Base-by-base conservation (phyloP, 805 yeast genomes). In the Kuraishia piskuri region DNA sequence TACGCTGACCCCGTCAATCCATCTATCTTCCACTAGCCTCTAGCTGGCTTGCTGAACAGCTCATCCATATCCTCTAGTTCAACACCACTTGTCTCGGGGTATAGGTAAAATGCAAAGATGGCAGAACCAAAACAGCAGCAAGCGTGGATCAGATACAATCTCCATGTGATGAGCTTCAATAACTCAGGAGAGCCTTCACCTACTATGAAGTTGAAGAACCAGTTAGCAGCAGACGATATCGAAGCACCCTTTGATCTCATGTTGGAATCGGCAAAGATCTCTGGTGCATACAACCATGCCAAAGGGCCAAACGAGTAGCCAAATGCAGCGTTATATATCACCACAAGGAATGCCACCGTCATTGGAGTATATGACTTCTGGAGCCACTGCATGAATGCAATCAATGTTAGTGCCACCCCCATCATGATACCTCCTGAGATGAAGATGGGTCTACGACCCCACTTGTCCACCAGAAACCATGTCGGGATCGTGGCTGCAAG, bases 241-340 rank as follows among this genome's bases (percentile, higher is more conserved):
- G 94, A 86, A 0, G 96, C 95, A 56, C 96, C 96, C 63, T 88
- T 86, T 2, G 95, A 88, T 53, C 96, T 78, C 19, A 89, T 86
- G 37, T 55, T 54, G 1, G 86, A 73, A 58, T 87, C 78, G 0
- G 96, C 94, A 53, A 89, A 79, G 51, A 90, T 86, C 68, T 88
- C 96, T 56, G 88, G 85, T 59, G 90, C 88, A 64, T 84, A 82
- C 50, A 84, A 68, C 96, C 96, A 89, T 12, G 95, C 94, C 53
- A 88, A 80, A 6, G 96, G 96, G 10, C 96, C 97, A 91, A 94
- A 90, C 46, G 91, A 83, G 62, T 83, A 83, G 7, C 96, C 96
- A 68, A 90, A 90, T 0, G 84, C 82, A 2, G 94, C 90, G 61
- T 89, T 89, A 70, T 83, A 88, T 14, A 88, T 65, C 47, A 90